Conservation (phyloP, 106 monocot genomes). For the Vanilla planifolia region DNA sequence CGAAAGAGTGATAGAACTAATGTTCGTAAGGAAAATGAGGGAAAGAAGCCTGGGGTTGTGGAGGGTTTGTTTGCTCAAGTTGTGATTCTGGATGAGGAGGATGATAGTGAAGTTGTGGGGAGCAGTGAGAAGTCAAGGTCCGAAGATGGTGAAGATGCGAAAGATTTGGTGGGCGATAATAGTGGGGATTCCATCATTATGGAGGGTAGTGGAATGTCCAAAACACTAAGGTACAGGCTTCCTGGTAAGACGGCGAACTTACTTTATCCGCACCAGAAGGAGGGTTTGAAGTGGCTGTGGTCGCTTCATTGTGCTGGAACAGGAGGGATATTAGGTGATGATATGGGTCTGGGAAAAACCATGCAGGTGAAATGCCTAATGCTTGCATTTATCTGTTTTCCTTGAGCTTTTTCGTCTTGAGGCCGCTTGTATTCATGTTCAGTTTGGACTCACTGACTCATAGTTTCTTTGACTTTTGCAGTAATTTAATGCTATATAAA, state of each 20-base stretch:
- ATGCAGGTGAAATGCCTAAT: constrained; percentile 68
- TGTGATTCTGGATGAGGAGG: constrained; percentile 19
- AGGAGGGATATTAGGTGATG: constrained; percentile 95
- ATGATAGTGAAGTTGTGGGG: constrained; percentile 18
- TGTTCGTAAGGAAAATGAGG: not conserved
- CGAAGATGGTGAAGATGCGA: constrained; percentile 8
- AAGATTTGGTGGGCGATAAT: not conserved
- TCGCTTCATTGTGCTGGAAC: constrained; percentile 63
- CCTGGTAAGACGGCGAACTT: constrained; percentile 36
- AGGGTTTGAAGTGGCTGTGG: constrained; percentile 92
- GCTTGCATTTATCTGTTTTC: too few species aligned
- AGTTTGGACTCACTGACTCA: too few species aligned
- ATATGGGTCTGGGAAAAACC: constrained; percentile 99
- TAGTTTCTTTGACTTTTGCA: too few species aligned
- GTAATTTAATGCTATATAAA: too few species aligned
- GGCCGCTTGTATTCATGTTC: too few species aligned
- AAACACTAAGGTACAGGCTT: constrained; percentile 32
- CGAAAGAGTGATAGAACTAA: not conserved
- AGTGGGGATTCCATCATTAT: constrained; percentile 23
- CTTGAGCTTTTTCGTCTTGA: too few species aligned
- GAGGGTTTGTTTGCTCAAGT: constrained; percentile 14
- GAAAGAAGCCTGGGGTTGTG: not conserved
- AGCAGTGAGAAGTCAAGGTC: not conserved
- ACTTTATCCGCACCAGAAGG: constrained; percentile 81
- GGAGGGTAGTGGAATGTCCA: constrained; percentile 24